phyloP scores from a whole-genome alignment of 2,329 filamentous ascomycete genomes.

The Ceratocystiopsis sp. region DNA sequence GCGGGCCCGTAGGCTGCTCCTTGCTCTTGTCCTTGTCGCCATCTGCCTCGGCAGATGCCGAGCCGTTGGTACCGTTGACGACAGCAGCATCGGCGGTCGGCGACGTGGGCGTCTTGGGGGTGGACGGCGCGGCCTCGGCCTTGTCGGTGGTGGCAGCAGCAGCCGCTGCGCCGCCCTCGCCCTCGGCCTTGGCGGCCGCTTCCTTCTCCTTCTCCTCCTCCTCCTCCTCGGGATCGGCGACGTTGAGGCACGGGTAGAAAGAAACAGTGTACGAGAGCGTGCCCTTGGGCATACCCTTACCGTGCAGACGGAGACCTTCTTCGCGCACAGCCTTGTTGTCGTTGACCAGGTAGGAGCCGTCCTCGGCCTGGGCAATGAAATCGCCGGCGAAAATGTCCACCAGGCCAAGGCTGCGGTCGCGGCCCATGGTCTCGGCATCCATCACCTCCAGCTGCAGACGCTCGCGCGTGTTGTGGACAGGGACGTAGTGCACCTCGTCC shows the following conservation, averaged over 20 bases:
- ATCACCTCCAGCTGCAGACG: constrained; percentile 83
- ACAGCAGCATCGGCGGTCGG: constrained; percentile 9
- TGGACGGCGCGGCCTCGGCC: background rate
- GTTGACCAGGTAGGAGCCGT: constrained; percentile 64
- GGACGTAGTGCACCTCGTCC: constrained; percentile 90
- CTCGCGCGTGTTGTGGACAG: constrained; percentile 71
- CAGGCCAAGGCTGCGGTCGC: constrained; percentile 73
- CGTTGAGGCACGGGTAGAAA: constrained; percentile 79
- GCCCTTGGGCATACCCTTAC: constrained; percentile 61
- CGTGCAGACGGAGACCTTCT: constrained; percentile 56
- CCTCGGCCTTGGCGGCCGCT: constrained; percentile 16
- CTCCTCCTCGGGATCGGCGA: constrained; percentile 68
- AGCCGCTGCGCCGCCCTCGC: constrained; percentile 14
- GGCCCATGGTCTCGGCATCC: constrained; percentile 86
- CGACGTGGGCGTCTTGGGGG: constrained; percentile 9
- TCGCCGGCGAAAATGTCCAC: constrained; percentile 63
- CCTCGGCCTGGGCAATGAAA: constrained; percentile 60
- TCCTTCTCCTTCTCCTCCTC: constrained; percentile 43
- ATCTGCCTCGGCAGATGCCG: constrained; percentile 24
- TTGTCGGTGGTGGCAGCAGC: background rate
- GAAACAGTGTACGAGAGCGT: constrained; percentile 63
- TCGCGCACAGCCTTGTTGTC: constrained; percentile 55
- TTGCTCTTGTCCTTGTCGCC: background rate
- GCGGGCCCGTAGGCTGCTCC: constrained; percentile 25
- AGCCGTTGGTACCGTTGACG: constrained; percentile 15